Evolutionary conservation across 2,329 filamentous ascomycete species (phyloP), one percentile per base, ranked within the genome.

Genomic region (Curvularia sp.): DNA sequence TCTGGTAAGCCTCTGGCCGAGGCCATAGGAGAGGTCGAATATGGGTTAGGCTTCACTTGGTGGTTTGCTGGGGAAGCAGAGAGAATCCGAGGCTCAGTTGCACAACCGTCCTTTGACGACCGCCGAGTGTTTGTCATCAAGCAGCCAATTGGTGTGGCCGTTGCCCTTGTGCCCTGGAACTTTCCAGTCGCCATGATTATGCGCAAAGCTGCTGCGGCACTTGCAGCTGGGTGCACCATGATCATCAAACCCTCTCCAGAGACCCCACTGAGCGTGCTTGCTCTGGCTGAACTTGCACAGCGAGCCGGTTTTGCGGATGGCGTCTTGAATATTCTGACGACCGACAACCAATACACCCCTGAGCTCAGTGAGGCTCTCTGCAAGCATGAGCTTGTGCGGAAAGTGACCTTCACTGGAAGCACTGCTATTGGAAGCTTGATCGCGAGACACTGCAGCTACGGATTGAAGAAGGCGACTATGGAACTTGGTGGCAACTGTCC

Each of bases 1-100:
- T 42, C 38, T 56, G 55, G 91, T 63, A 94, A 94, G 80, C 89
- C 91, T 1, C 71, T 89, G 25, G 84, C 88, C 13, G 69, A 71
- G 38, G 66, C 69, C 2, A 57, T 54, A 43, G 67, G 64, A 36
- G 69, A 72, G 53, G 61, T 69, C 3, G 30, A 51, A 15, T 70
- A 71, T 41, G 69, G 66, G 0, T 52, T 63, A 15, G 58, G 55
- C 12, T 72, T 72, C 58, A 66, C 67, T 23, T 59, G 66, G 46
- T 72, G 69, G 69, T 72, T 72, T 43, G 53, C 64, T 3, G 69
- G 67, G 28, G 69, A 72, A 49, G 69, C 68, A 12, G 55, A 65
- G n/a, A 50, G 67, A 18, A 36, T 62, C 10, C 59, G 58, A 18
- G 91, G 91, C 57, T 23, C 25, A 10, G 13, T 55, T 87, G 91